These are phyloP conservation scores for Cryptosporidium muris DNA, from an alignment of 169 alveolate genomes.

Conservation along the genomic window DNA sequence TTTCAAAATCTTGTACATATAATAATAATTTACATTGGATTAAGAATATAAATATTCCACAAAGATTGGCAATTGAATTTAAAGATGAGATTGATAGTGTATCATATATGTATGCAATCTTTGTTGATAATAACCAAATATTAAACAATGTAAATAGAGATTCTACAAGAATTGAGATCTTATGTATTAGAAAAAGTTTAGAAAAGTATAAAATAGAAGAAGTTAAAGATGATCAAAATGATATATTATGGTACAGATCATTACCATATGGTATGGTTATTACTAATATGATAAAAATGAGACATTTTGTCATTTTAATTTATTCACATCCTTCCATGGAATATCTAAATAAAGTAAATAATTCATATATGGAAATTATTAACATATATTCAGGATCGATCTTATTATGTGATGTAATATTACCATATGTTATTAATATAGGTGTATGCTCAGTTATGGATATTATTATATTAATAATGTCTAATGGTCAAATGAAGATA, in stretches of 20 bases:
- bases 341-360: not conserved
- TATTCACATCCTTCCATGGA: slow-evolving; percentile 10
- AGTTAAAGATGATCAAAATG: slow-evolving; percentile 9
- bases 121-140: slow-evolving; percentile 48
- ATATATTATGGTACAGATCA: slow-evolving; percentile 45
- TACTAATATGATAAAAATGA: slow-evolving; percentile 40
- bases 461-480: slow-evolving; percentile 24
- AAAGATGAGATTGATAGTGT: slow-evolving; percentile 8
- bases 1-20: not conserved
- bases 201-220: not conserved
- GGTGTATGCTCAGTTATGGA: slow-evolving; percentile 14
- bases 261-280: slow-evolving; percentile 6
- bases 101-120: slow-evolving; percentile 4
- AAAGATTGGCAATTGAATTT: slow-evolving; percentile 23
- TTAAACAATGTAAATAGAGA: slow-evolving; percentile 26
- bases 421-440: slow-evolving; percentile 49
- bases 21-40: slow-evolving; percentile 9
- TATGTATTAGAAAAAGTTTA: slow-evolving; percentile 38
- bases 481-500: slow-evolving; percentile 18
- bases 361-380: slow-evolving; percentile 23
- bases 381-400: slow-evolving; percentile 25
- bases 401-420: slow-evolving; percentile 9
- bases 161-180: slow-evolving; percentile 17
- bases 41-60: slow-evolving; percentile 10
- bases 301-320: slow-evolving; percentile 9